These are phyloP conservation scores for Podospora pseudopauciseta DNA, from an alignment of 495 filamentous ascomycete genomes.

Conservation along the genomic window DNA sequence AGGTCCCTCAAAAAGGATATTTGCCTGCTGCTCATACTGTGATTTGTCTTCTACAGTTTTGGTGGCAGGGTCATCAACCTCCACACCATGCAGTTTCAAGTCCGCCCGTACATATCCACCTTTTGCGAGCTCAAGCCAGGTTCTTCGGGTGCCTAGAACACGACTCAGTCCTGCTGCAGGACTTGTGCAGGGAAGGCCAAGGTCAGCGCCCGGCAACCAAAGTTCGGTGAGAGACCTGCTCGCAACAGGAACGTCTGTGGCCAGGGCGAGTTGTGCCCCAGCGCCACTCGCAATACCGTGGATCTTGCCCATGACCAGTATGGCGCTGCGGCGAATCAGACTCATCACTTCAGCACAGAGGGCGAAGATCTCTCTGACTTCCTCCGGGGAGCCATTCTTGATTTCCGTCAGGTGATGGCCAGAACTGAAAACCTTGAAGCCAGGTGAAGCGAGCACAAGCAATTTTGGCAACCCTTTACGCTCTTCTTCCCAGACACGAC, in stretches of 20 bases:
- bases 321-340: slow-evolving; percentile 27
- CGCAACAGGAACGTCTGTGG: slow-evolving; percentile 25
- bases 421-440: slow-evolving; percentile 25
- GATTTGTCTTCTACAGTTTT: not conserved
- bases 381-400: not conserved
- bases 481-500: slow-evolving; percentile 16
- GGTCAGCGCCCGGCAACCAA: slow-evolving; percentile 23
- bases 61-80: slow-evolving; percentile 15
- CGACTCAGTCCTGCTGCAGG: slow-evolving; percentile 23
- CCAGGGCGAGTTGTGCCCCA: slow-evolving; percentile 30
- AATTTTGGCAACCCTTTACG: slow-evolving; percentile 19
- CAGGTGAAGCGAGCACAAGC: slow-evolving; percentile 26
- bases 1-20: not conserved
- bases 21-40: too few relatives aligned
- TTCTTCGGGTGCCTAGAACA: slow-evolving; percentile 10
- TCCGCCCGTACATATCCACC: slow-evolving; percentile 11
- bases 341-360: slow-evolving; percentile 29
- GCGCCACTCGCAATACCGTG: slow-evolving; percentile 27
- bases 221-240: slow-evolving; percentile 11
- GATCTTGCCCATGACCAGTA: slow-evolving; percentile 22
- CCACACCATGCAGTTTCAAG: slow-evolving; percentile 4
- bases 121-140: slow-evolving; percentile 10
- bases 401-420: slow-evolving; percentile 30
- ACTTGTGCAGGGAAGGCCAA: slow-evolving; percentile 31
- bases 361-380: slow-evolving; percentile 22